Percentiles rank a stretch among this genome's conserved stretches.
Evolutionary conservation across 2,329 filamentous ascomycete genomes (phyloP).

Genomic region (Pezicula radicicola): DNA sequence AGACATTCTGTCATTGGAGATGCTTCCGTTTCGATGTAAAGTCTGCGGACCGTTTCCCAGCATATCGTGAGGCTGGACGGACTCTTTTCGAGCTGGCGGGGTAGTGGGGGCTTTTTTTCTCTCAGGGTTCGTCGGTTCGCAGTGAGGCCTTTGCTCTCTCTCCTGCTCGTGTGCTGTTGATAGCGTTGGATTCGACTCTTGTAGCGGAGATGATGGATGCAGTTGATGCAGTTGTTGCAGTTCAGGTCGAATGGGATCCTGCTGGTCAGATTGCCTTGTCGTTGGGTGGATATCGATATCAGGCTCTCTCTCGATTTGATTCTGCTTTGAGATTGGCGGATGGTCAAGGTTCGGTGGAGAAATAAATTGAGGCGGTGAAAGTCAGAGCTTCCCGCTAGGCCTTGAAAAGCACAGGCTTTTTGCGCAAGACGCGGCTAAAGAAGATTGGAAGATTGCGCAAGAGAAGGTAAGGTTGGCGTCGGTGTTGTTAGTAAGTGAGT

Average conservation of each 20-base stretch:
- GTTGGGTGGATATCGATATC: background rate
- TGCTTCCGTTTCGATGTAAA: constrained; percentile 5
- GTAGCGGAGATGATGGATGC: background rate
- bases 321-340: background rate
- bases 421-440: background rate
- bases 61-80: constrained; percentile 1
- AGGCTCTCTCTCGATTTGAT: background rate
- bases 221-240: background rate
- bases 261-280: background rate
- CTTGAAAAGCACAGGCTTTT: background rate
- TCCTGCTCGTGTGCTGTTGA: background rate
- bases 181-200: too few species aligned
- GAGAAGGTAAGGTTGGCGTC: background rate
- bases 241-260: background rate
- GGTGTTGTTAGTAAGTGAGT: too few species aligned
- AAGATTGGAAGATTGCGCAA: background rate
- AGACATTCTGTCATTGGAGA: constrained; percentile 2
- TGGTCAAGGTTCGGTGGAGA: background rate
- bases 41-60: constrained; percentile 8
- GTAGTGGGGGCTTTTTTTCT: background rate
- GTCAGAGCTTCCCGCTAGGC: background rate
- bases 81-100: background rate
- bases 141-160: too few species aligned
- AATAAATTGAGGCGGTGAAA: background rate
- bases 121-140: background rate